Conservation (phyloP, 306 rosid genomes). For the Acmispon strigosus region DNA sequence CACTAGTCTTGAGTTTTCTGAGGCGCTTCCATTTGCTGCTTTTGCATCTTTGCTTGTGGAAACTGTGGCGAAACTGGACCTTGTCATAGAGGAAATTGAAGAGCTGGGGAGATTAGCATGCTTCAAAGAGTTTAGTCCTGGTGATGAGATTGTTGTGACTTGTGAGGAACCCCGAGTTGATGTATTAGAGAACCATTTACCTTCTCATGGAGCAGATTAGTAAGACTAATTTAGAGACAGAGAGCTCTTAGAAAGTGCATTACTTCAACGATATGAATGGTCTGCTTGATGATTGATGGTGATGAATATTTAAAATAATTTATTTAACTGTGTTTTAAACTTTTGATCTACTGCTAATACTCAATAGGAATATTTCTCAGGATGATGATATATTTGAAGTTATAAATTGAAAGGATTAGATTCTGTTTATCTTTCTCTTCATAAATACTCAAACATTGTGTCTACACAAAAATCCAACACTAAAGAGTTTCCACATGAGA, state of each 20-base stretch:
- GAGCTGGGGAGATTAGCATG: conserved; percentile 73
- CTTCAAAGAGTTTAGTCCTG: conserved; percentile 61
- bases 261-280: conserved; percentile 12
- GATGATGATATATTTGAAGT: not conserved
- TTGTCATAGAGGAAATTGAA: conserved; percentile 77
- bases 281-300: conserved; percentile 31
- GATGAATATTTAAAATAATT: conserved; percentile 8
- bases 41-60: conserved; percentile 94
- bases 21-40: conserved; percentile 95
- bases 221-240: conserved; percentile 26
- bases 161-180: conserved; percentile 46
- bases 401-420: too few relatives aligned
- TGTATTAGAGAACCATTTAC: conserved; percentile 38
- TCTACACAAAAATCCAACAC: too few relatives aligned
- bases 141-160: conserved; percentile 51
- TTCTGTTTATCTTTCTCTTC: too few relatives aligned
- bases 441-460: too few relatives aligned
- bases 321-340: not conserved
- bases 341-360: not conserved
- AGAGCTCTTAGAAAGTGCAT: conserved; percentile 6
- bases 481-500: too few relatives aligned
- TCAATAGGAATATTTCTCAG: not conserved
- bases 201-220: conserved; percentile 56
- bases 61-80: conserved; percentile 81
- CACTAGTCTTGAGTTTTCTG: conserved; percentile 90